Evolutionary conservation across 2,329 filamentous ascomycete genomes (phyloP).

Genomic region (Penicillium sp.): DNA sequence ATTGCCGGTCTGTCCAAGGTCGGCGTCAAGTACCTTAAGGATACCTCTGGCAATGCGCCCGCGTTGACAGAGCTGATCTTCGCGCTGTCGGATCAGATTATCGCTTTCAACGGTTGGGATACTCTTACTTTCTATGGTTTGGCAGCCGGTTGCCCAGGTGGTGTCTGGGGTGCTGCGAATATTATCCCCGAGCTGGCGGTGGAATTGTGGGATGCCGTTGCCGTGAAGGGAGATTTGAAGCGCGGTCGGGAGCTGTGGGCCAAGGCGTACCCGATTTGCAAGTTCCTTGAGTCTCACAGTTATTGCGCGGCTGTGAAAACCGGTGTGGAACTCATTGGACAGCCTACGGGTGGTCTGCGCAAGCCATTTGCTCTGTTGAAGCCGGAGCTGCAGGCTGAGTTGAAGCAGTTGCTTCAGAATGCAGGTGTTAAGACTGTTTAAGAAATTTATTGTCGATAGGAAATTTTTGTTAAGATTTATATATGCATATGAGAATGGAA

Average conservation of each 20-base stretch:
- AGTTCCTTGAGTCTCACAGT: conserved; percentile 57
- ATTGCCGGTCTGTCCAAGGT: conserved; percentile 53
- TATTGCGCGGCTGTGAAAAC: conserved; percentile 58
- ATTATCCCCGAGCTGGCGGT: conserved; percentile 58
- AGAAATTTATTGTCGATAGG: not conserved
- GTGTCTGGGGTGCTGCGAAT: conserved; percentile 60
- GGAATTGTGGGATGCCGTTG: conserved; percentile 56
- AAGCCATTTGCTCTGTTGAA: conserved; percentile 56
- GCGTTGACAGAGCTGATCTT: conserved; percentile 59
- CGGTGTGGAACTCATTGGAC: conserved; percentile 56
- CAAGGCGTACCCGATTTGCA: conserved; percentile 59
- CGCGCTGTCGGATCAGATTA: conserved; percentile 49
- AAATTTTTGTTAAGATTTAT: not conserved
- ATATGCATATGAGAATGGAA: not conserved
- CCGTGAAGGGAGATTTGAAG: conserved; percentile 51
- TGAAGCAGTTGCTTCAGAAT: conserved; percentile 46
- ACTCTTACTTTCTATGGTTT: conserved; percentile 61
- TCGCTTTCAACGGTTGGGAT: conserved; percentile 61
- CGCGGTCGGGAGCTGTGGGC: conserved; percentile 55
- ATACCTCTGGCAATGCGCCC: conserved; percentile 60
- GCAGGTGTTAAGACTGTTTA: conserved; percentile 48
- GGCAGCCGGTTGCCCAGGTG: conserved; percentile 57
- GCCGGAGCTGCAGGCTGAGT: conserved; percentile 41
- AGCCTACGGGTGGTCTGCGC: conserved; percentile 55
- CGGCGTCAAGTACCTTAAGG: conserved; percentile 59